A percentile compares a stretch with the other conserved stretches of the same genome.
Evolutionary conservation across 257 asterid species (phyloP).

Genomic region (Salvia miltiorrhiza): DNA sequence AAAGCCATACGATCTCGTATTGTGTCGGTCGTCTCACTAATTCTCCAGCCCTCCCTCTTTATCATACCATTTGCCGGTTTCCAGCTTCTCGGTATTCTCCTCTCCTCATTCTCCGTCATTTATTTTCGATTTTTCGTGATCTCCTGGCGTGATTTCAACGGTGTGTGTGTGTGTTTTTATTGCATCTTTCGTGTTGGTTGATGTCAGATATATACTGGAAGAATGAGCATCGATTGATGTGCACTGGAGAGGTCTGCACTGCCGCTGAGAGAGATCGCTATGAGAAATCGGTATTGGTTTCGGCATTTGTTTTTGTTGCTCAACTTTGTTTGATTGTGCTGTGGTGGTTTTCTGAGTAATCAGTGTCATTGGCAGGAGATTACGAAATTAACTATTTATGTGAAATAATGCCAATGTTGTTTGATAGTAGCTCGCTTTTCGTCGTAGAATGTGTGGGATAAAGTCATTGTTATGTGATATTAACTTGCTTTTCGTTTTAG

Average conservation of each 20-base stretch:
- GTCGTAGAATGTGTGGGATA: too few species aligned
- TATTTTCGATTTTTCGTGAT: background rate
- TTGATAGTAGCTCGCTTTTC: too few species aligned
- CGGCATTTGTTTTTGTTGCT: background rate
- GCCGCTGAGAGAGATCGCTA: slow-evolving; percentile 94
- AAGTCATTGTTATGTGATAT: background rate
- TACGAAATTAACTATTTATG: too few species aligned
- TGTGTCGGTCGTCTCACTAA: slow-evolving; percentile 58
- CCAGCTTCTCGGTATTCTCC: slow-evolving; percentile 80
- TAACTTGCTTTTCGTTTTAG: background rate
- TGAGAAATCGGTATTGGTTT: slow-evolving; percentile 69
- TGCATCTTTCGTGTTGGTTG: background rate
- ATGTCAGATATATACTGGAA: slow-evolving; percentile 82
- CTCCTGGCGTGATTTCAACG: background rate
- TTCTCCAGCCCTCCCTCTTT: slow-evolving; percentile 83
- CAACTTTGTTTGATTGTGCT: background rate
- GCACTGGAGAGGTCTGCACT: slow-evolving; percentile 81
- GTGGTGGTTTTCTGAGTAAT: background rate
- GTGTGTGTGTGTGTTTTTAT: background rate
- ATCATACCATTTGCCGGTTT: slow-evolving; percentile 75
- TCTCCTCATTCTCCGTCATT: slow-evolving; percentile 3
- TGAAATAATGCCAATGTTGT: background rate
- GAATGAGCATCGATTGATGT: slow-evolving; percentile 82
- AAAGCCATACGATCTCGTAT: slow-evolving; percentile 58
- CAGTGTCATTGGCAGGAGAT: background rate